Conservation (phyloP, 208 protist species). For the Acanthamoeba royreba region DNA sequence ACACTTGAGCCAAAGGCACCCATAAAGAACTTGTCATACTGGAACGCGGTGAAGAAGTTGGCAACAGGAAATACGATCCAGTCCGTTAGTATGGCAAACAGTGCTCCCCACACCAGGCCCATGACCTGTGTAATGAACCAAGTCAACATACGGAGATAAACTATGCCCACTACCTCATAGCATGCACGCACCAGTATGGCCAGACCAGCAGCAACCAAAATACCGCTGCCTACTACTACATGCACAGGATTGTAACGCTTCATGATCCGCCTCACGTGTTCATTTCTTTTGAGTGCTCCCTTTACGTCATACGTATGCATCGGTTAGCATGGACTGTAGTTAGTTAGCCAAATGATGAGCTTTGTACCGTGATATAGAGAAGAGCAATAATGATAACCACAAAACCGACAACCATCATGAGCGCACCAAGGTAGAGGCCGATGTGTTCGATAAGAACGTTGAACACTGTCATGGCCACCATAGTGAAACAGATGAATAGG, state of each 20-base stretch:
- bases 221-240: background rate
- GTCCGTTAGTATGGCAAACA: slow-evolving; percentile 4
- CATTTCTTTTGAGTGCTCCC: background rate
- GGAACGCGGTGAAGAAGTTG: slow-evolving; percentile 14
- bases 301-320: background rate
- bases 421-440: background rate
- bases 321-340: background rate
- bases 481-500: background rate
- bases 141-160: no score
- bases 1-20: background rate
- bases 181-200: background rate
- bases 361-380: background rate
- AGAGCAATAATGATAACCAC: background rate
- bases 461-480: background rate
- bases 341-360: background rate
- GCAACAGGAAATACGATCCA: slow-evolving; percentile 20
- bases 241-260: background rate
- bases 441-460: background rate
- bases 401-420: background rate
- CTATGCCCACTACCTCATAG: background rate
- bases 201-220: background rate
- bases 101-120: background rate
- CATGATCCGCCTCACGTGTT: background rate
- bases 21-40: slow-evolving; percentile 10
- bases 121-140: background rate